Evolutionary conservation across 805 yeast genomes (phyloP).

Genomic region (Wickerhamiella sorbophila): DNA sequence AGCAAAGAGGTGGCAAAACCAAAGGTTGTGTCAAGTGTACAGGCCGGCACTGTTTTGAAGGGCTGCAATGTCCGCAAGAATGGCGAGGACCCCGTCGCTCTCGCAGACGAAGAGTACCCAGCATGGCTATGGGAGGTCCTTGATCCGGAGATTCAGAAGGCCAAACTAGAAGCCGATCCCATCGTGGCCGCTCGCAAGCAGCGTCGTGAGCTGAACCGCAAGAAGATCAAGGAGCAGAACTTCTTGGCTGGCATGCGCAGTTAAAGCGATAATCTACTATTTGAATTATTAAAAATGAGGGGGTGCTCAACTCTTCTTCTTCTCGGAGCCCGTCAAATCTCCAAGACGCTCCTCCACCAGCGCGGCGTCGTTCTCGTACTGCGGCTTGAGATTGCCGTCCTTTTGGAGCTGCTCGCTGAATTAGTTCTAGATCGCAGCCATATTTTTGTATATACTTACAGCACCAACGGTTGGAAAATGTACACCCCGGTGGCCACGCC

Average conservation of each 20-base stretch:
- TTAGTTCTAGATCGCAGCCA: not conserved
- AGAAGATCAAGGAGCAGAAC: slow-evolving; percentile 61
- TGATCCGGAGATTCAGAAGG: slow-evolving; percentile 48
- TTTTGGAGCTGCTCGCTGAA: slow-evolving; percentile 19
- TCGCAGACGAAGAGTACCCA: slow-evolving; percentile 81
- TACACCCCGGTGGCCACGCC: slow-evolving; percentile 18
- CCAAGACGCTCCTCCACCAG: slow-evolving; percentile 10
- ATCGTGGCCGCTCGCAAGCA: slow-evolving; percentile 54
- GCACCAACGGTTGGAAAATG: slow-evolving; percentile 19
- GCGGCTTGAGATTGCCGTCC: slow-evolving; percentile 19
- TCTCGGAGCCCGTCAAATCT: slow-evolving; percentile 5
- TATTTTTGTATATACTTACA: slow-evolving; percentile 16
- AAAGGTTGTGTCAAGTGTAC: slow-evolving; percentile 30
- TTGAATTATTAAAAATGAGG: too few relatives aligned
- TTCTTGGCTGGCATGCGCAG: slow-evolving; percentile 45
- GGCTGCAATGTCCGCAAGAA: slow-evolving; percentile 61
- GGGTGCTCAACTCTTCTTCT: not conserved
- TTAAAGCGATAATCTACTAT: not conserved
- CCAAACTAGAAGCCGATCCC: slow-evolving; percentile 43
- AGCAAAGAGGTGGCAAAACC: slow-evolving; percentile 9
- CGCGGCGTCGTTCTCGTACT: slow-evolving; percentile 14
- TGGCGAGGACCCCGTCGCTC: slow-evolving; percentile 80
- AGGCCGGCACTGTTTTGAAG: slow-evolving; percentile 42
- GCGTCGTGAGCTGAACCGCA: slow-evolving; percentile 53
- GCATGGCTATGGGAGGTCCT: slow-evolving; percentile 85